Conservation (phyloP, 2,329 filamentous ascomycete genomes). For the Hymenoscyphus infarciens region DNA sequence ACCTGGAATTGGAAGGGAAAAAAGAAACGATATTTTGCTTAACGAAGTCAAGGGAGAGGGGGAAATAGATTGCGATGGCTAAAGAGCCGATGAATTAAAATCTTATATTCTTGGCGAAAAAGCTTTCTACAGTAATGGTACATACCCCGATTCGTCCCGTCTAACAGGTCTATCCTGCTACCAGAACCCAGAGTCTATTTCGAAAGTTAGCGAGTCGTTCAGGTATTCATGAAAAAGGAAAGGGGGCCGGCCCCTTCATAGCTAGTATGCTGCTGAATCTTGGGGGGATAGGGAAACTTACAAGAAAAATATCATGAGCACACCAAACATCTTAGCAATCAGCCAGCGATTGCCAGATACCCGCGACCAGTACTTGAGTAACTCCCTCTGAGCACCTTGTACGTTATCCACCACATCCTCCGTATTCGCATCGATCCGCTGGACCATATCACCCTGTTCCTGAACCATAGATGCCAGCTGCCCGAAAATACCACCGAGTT, state of each 20-base stretch:
- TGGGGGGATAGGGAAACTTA: conserved; percentile 37
- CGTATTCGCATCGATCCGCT: conserved; percentile 94
- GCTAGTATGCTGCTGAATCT: not conserved
- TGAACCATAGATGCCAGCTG: conserved; percentile 96
- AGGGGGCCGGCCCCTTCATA: too few relatives aligned
- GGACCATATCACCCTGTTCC: conserved; percentile 96
- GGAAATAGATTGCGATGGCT: not conserved
- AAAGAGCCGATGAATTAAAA: conserved; percentile 8
- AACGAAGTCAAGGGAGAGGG: too few relatives aligned
- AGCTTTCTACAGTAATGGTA: conserved; percentile 13
- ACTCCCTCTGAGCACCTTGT: conserved; percentile 88
- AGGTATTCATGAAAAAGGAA: not conserved
- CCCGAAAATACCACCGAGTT: conserved; percentile 88
- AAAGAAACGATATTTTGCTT: too few relatives aligned
- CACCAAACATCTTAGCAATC: conserved; percentile 82
- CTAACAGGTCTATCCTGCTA: conserved; percentile 13
- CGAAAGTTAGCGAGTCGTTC: conserved; percentile 14
- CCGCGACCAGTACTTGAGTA: conserved; percentile 94
- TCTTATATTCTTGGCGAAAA: conserved; percentile 4
- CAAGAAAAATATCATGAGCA: conserved; percentile 91
- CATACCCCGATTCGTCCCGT: not conserved
- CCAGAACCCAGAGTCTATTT: conserved; percentile 23
- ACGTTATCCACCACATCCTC: conserved; percentile 98
- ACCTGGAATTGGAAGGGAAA: too few relatives aligned
- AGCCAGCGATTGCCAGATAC: conserved; percentile 96